These are phyloP conservation scores for Persicaria maculosa DNA, from an alignment of 148 eudicot species.

Conservation along the genomic window DNA sequence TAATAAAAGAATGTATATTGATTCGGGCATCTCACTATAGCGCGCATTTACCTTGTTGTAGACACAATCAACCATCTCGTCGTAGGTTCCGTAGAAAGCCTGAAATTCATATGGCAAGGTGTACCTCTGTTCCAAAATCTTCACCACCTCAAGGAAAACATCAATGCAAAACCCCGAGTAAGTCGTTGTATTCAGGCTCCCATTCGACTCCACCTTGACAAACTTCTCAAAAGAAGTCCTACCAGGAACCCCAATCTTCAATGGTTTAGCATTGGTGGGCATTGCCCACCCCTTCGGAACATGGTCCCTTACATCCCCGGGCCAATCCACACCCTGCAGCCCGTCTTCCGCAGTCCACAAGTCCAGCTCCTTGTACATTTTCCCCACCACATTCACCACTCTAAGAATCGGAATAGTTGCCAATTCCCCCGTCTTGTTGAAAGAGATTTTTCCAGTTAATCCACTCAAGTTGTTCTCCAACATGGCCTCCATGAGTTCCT, in stretches of 20 bases:
- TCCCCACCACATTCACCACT: constrained; percentile 19
- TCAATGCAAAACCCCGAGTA: constrained; percentile 33
- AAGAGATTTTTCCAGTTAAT: constrained; percentile 15
- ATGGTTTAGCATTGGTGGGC: constrained; percentile 23
- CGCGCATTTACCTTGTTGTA: constrained; percentile 22
- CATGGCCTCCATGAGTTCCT: background rate
- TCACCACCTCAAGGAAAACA: constrained; percentile 27
- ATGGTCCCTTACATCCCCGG: constrained; percentile 28
- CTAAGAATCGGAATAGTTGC: background rate
- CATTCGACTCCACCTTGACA: constrained; percentile 23
- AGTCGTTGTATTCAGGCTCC: background rate
- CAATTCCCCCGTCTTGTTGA: constrained; percentile 1
- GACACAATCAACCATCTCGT: constrained; percentile 28
- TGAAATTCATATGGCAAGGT: constrained; percentile 27
- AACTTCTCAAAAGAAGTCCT: constrained; percentile 28
- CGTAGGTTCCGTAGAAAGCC: constrained; percentile 31
- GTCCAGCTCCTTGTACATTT: constrained; percentile 13
- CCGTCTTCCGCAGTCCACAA: background rate
- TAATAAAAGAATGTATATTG: too few relatives aligned
- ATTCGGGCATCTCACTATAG: too few relatives aligned
- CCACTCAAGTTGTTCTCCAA: constrained; percentile 15
- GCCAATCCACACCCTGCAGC: constrained; percentile 32
- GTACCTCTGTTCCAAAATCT: constrained; percentile 25
- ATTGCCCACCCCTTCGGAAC: constrained; percentile 48
- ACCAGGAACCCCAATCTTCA: constrained; percentile 40